Base-by-base conservation (phyloP, 1,284 basidiomycete genomes). In the Ganoderma leucocontextum region DNA sequence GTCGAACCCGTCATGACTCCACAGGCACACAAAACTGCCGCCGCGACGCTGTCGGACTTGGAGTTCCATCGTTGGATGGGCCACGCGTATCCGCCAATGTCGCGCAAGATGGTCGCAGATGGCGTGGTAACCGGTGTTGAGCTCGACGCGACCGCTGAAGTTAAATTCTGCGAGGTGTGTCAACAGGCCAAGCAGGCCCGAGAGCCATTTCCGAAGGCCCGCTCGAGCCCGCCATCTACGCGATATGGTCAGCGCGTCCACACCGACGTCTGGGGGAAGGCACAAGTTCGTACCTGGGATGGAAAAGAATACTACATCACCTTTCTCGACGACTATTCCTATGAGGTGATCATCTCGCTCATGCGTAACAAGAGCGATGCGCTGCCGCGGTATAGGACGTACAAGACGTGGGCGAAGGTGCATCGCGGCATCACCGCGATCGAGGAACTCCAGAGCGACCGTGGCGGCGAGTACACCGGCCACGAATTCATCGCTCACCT, bases 191-290 rank as follows among this genome's bases (percentile, higher is more conserved):
- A 84, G 62, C 73, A 76, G 0, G 67, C 73, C 0, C 72, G 72
- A 0, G 66, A 72, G 25, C 70, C 79, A 0, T 77, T 83, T 55
- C 80, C 81, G 8, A 75, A 79, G 53, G 70, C 72, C n/a, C 72
- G 75, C 25, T 59, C 66, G 74, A 80, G 74, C 77, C 77, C 66
- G 52, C 66, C 2, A 71, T 68, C 64, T 65, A 75, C 17, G 73
- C 70, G 60, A 10, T 63, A 80, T 64, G 80, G 81, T 15, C 77
- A 80, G n/a, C 74, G 76, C 19, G 71, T 82, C 13, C 79, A 82
- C 64, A 75, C 75, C 0, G 81, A 84, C 63, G 60, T 83, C 0
- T 82, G 82, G 82, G 82, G 81, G 17, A 78, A 79, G 39, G 65
- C 82, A 13, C 65, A 62, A 9, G 72, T 78, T 8, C 52, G 72